Evolutionary conservation across 345 rosid genomes (phyloP), one percentile per base, ranked within the genome.

Genomic region (Salix udensis): DNA sequence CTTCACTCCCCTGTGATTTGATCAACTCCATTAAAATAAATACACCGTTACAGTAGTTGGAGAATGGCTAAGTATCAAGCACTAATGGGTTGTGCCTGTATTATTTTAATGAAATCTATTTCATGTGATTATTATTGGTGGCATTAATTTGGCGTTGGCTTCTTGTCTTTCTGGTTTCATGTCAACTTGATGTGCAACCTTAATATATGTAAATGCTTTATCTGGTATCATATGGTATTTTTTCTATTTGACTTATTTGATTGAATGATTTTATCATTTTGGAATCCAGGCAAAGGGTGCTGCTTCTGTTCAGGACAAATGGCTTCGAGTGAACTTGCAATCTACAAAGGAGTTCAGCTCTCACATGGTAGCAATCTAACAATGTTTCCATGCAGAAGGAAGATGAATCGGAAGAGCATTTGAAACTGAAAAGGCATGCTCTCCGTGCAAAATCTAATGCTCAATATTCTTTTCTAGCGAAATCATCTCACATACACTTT

Each of bases 291-390:
- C 97, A 65, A 96, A 96, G 83, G 80, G 76, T 65, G 87, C 85
- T 72, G 96, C 97, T 72, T 86, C 93, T 74, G 74, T 86, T 75
- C 90, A 94, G 82, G 93, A 88, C 83, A 94, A 96, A 85, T 96
- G 99, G 98, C 98, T 96, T 37, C 85, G 92, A 23, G 91, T 94
- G 77, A 96, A 96, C 85, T 83, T 96, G 87, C 99, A 24, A 24
- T 24, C 26, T 24, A 24, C 26, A 24, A 24, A 24, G 26, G 26
- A 24, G 26, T 24, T 24, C 26, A 24, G 26, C 26, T 24, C 26
- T 24, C 26, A 24, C 26, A 24, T 24, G 26, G 26, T 24, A 24
- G 26, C 26, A 30, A 30, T 30, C 31, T 30, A 30, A 30, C 31
- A 30, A 30, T 30, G 31, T 30, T 30, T 30, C 31, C 31, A 30